Conservation (phyloP, 768 basidiomycete genomes). For the Neoboletus subvelutipes region DNA sequence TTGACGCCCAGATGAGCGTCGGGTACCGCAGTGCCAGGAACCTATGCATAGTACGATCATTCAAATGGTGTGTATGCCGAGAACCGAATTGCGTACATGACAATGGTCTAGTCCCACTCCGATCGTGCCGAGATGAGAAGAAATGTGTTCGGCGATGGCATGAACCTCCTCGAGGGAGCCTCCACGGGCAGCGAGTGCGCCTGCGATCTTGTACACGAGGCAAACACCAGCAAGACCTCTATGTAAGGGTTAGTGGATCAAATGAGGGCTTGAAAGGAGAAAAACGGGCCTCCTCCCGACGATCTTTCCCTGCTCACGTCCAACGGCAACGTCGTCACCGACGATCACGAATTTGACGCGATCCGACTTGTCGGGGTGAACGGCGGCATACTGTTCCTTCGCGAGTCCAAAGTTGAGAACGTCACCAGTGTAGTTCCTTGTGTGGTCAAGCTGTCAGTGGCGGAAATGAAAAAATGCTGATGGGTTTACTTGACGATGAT, state of each 20-base stretch:
- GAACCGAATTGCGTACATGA: slow-evolving; percentile 49
- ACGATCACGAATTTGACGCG: slow-evolving; percentile 77
- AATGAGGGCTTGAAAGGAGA: slow-evolving; percentile 13
- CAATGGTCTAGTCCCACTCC: slow-evolving; percentile 89
- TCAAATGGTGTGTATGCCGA: not conserved
- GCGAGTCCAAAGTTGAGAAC: slow-evolving; percentile 91
- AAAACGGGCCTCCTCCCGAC: slow-evolving; percentile 66
- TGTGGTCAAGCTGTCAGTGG: slow-evolving; percentile 2
- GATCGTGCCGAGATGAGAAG: slow-evolving; percentile 72
- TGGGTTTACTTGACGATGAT: slow-evolving; percentile 74
- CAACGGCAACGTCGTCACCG: slow-evolving; percentile 89
- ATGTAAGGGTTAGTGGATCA: not conserved
- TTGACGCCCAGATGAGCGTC: slow-evolving; percentile 53
- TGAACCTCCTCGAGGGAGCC: slow-evolving; percentile 69
- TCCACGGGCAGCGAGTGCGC: slow-evolving; percentile 71
- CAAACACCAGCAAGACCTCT: slow-evolving; percentile 83
- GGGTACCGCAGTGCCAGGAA: slow-evolving; percentile 70
- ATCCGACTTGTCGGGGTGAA: slow-evolving; percentile 64
- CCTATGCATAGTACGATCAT: slow-evolving; percentile 40
- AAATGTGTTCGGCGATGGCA: slow-evolving; percentile 59
- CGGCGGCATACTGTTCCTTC: slow-evolving; percentile 76
- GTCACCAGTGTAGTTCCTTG: slow-evolving; percentile 87
- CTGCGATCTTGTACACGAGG: slow-evolving; percentile 88
- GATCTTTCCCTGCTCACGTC: slow-evolving; percentile 73
- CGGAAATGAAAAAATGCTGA: not conserved